A percentile compares a stretch with the other conserved stretches of the same genome.
Conservation (phyloP, 768 basidiomycete species). For the Naganishia antarctica region DNA sequence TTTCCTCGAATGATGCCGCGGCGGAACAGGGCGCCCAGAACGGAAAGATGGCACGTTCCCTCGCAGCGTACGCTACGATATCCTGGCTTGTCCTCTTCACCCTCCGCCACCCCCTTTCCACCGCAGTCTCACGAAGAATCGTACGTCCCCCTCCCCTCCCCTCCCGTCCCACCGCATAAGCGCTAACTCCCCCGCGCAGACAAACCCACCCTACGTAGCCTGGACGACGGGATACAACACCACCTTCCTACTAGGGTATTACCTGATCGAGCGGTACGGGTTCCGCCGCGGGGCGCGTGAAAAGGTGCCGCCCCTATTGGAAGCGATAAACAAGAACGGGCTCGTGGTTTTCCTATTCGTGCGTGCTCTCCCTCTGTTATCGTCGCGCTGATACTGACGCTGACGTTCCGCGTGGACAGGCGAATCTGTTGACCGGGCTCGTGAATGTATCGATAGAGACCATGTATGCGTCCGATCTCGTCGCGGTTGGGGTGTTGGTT, state of each 20-base stretch:
- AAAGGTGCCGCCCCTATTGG: conserved; percentile 55
- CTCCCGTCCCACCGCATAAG: background rate
- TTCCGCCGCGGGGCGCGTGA: conserved; percentile 49
- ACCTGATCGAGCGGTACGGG: conserved; percentile 62
- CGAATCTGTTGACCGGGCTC: conserved; percentile 78
- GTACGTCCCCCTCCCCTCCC: conserved; percentile 51
- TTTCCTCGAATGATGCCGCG: background rate
- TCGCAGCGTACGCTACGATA: conserved; percentile 57
- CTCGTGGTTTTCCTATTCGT: conserved; percentile 76
- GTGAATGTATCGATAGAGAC: conserved; percentile 74
- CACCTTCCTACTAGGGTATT: conserved; percentile 73
- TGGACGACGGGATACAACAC: conserved; percentile 89
- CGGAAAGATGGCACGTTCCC: conserved; percentile 7
- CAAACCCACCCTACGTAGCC: conserved; percentile 78
- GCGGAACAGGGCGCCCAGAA: background rate
- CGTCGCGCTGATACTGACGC: no score
- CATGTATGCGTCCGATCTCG: conserved; percentile 63
- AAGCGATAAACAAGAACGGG: conserved; percentile 77
- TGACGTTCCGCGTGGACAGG: conserved; percentile 53
- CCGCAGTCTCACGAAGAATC: conserved; percentile 59
- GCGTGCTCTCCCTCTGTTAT: conserved; percentile 46
- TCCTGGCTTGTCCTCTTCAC: conserved; percentile 67
- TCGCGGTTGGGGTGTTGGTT: conserved; percentile 62
- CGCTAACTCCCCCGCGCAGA: conserved; percentile 52
- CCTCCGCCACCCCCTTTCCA: conserved; percentile 34